Evolutionary conservation across 345 rosid genomes (phyloP).

Genomic region (Eucalyptus marginata): DNA sequence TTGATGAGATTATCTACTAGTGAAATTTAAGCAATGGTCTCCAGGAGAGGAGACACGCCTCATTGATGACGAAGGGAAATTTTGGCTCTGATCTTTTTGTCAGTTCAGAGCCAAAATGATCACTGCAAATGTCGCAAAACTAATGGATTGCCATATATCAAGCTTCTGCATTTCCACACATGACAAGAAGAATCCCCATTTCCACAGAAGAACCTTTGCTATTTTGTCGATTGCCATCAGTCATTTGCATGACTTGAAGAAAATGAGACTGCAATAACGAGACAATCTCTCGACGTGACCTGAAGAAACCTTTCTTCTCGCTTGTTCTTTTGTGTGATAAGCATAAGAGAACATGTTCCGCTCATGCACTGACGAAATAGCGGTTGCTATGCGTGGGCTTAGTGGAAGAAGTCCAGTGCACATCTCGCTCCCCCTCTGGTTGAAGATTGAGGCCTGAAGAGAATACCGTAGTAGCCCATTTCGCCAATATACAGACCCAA

Average conservation of each 20-base stretch:
- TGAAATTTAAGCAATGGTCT: not conserved
- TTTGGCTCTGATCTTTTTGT: not conserved
- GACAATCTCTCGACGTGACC: not conserved
- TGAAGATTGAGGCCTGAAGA: not conserved
- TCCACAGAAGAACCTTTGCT: not conserved
- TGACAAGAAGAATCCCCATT: not conserved
- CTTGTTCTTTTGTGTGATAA: not conserved
- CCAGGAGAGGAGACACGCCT: not conserved
- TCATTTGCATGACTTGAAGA: not conserved
- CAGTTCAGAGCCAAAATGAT: not conserved
- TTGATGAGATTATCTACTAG: not conserved
- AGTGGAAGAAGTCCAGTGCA: not conserved
- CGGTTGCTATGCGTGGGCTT: not conserved
- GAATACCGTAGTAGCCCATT: not conserved
- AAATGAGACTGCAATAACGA: not conserved
- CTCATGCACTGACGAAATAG: not conserved
- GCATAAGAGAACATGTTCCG: not conserved
- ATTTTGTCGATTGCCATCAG: not conserved
- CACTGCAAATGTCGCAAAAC: not conserved
- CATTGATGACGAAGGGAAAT: not conserved
- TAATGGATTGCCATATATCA: not conserved
- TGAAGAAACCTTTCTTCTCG: not conserved
- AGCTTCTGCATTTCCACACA: not conserved
- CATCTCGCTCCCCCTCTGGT: not conserved
- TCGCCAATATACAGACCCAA: not conserved